Base-by-base conservation (phyloP, 2,329 filamentous ascomycete genomes). In the Beauveria australis region DNA sequence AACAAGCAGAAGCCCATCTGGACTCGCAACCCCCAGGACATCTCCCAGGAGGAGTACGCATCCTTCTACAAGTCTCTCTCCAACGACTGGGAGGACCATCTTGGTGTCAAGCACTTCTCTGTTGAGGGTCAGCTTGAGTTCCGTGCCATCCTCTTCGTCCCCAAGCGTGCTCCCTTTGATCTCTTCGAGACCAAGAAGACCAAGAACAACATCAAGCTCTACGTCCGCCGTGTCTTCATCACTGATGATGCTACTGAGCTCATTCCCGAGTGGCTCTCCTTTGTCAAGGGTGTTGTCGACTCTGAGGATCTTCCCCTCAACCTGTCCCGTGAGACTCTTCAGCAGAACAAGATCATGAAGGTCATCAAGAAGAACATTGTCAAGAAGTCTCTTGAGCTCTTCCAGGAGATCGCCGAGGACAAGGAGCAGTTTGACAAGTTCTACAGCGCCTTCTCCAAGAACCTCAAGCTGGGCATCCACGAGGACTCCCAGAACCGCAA, bases 271-370 rank as follows among this genome's bases (percentile, higher is more conserved):
- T 99, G 94, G 94, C 88, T 99, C 74, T 87, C 91, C 82, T 99
- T 99, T 81, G 81, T 99, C 87, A 99, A 99, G 90, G 94, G 94
- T 89, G 94, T 99, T 71, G 94, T 99, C 78, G 94, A 99, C 82
- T 99, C 94, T 73, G 94, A 99, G 86, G 94, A 99, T 78, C 89
- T 99, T 65, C 94, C 94, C 71, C 89, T 99, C 78, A 99, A 99
- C 88, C 80, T 99, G 82, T 97, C 94, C 74, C 94, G 94, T 89
- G 94, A 99, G 88, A 97, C 93, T 62, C 91, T 99, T 55, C 94
- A 99, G 83, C 94, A 97, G 86, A 99, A 97, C 90, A 97, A 97
- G 92, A 99, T 99, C 85, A 97, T 97, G 94, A 97, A 97, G 89
- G 94, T 97, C 79, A 97, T 97, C 87, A 96, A 95, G 88, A 99